Conservation (phyloP, 2,329 filamentous ascomycete genomes). For the Sporothrix protearum region DNA sequence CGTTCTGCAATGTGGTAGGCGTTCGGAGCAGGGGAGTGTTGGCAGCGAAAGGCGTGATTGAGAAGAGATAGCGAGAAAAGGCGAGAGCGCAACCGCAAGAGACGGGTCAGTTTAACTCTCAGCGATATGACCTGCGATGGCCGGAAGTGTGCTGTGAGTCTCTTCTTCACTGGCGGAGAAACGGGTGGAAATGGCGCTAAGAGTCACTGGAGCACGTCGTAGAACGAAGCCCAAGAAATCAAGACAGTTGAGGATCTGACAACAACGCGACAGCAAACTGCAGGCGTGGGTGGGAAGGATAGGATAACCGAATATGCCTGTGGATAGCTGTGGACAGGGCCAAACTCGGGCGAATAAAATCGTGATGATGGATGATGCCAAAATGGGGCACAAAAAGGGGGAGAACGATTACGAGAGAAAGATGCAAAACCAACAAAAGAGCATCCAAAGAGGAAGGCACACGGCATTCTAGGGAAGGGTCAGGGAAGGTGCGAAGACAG, state of each 20-base stretch:
- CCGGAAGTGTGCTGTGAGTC: constrained; percentile 7
- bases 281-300: not conserved
- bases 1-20: not conserved
- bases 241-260: not conserved
- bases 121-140: not conserved
- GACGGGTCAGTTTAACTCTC: not conserved
- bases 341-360: not conserved
- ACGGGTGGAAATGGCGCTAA: constrained; percentile 10
- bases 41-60: constrained; percentile 14
- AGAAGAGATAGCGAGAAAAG: constrained; percentile 12
- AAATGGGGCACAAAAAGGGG: not conserved
- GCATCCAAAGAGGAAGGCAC: not conserved
- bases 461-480: not conserved
- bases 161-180: not conserved
- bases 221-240: not conserved
- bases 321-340: no score
- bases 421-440: not conserved
- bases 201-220: not conserved
- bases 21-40: not conserved
- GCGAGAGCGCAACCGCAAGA: not conserved
- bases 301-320: not conserved
- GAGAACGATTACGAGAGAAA: constrained; percentile 1
- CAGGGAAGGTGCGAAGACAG: not conserved
- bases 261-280: not conserved
- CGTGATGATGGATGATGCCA: constrained; percentile 10